Evolutionary conservation across 2,329 filamentous ascomycete species (phyloP), one percentile per base, ranked within the genome.

Genomic region (Cercospora sp.): DNA sequence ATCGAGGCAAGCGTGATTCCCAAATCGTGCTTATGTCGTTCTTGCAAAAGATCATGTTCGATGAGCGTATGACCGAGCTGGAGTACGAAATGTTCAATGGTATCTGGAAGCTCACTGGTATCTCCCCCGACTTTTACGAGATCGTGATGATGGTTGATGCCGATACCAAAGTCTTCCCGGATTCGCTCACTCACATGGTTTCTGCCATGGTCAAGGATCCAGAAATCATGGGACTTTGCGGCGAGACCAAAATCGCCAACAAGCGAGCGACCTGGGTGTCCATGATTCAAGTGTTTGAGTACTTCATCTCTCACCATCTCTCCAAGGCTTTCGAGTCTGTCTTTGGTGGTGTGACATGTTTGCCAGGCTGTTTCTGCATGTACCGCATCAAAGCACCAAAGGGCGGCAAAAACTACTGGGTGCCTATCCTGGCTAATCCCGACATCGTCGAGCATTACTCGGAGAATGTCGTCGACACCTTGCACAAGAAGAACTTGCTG

Each of bases 71-170:
- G 95, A 99, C 96, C 18, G 94, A 99, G 80, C 90, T 99, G 63
- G 95, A 99, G 80, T 99, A 93, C 77, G 95, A 99, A 79, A 98
- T 99, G 92, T 99, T 99, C 85, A 99, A 98, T 79, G 95, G 95
- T 64, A 86, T 99, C 71, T 99, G 94, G 94, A 97, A 97, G 80
- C 92, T 99, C 55, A 99, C 95, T 18, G 96, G 96, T 74, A 98
- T 99, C 71, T 96, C 94, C 3, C 95, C 95, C 13, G 95, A 99
- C 81, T 99, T 94, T 80, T 99, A 98, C 80, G 95, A 99, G 80
- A 90, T 94, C 26, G 92, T 98, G 70, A 91, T 99, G 81, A 98
- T 98, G 94, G 95, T 99, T 61, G 95, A 99, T 81, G 95, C 95
- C 78, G 95, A 99, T 80, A 99, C 95, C 58, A 99, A 99, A 80